Evolutionary conservation across 345 rosid species (phyloP).

Genomic region (Corymbia maculata): DNA sequence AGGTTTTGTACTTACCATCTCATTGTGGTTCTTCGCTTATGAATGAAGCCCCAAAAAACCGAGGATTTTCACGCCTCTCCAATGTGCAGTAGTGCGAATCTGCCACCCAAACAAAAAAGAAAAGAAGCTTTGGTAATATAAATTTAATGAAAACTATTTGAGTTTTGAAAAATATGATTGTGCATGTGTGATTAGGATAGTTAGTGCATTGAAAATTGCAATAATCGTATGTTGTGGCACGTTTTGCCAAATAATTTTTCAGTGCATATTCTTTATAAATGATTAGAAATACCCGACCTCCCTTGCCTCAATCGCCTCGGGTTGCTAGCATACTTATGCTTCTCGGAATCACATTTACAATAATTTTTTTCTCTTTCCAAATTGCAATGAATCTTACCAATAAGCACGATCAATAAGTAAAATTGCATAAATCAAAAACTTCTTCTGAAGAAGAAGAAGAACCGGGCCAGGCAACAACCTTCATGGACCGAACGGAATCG

Average conservation of each 20-base stretch:
- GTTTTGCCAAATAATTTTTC: background rate
- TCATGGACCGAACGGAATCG: background rate
- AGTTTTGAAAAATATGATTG: too few relatives aligned
- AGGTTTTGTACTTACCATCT: accelerated
- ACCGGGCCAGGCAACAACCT: background rate
- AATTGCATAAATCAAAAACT: background rate
- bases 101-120: background rate
- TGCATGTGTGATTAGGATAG: background rate
- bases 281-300: background rate
- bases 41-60: accelerated
- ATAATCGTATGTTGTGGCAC: background rate
- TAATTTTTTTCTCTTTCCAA: background rate
- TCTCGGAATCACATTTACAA: background rate
- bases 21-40: accelerated
- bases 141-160: too few relatives aligned
- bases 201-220: background rate
- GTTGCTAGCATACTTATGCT: background rate
- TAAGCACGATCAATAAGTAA: background rate
- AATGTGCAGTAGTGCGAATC: background rate
- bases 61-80: accelerated
- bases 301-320: background rate
- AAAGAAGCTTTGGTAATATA: too few relatives aligned
- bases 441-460: background rate
- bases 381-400: background rate
- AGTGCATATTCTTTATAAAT: background rate